Conservation (phyloP, 257 asterid species). For the Capsicum chinense region DNA sequence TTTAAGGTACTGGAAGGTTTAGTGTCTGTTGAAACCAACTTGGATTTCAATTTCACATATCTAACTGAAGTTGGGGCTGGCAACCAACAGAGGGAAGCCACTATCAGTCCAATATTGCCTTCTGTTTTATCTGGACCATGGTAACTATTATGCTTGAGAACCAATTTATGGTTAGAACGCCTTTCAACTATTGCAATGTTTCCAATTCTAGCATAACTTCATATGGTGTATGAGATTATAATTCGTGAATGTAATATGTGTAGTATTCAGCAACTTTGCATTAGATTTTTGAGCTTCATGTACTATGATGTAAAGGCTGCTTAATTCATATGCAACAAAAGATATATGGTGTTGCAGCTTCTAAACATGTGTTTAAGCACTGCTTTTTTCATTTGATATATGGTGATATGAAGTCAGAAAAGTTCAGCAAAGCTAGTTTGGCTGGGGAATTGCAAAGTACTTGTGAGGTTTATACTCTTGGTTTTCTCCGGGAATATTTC, state of each 20-base stretch:
- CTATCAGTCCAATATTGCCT: background rate
- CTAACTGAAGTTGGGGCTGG: background rate
- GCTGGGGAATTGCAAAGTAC: too few species aligned
- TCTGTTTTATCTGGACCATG: conserved; percentile 39
- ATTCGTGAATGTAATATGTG: background rate
- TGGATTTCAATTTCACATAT: background rate
- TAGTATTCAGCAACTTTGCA: background rate
- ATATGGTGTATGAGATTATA: background rate
- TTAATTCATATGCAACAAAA: too few species aligned
- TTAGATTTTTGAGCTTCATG: background rate
- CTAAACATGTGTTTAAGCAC: too few species aligned
- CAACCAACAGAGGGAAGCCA: conserved; percentile 14
- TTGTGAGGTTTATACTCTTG: too few species aligned
- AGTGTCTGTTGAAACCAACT: conserved; percentile 4
- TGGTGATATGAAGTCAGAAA: too few species aligned
- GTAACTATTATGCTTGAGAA: background rate
- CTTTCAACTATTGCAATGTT: background rate
- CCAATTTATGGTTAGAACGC: background rate
- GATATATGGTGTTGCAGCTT: too few species aligned
- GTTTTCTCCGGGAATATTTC: too few species aligned
- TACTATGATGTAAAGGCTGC: background rate
- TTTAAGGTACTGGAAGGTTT: conserved; percentile 29
- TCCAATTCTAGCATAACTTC: background rate
- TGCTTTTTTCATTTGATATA: too few species aligned
- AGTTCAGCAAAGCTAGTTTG: too few species aligned